Evolutionary conservation across 78 protist species (phyloP).

Genomic region (Dictyostelium discoideum): DNA sequence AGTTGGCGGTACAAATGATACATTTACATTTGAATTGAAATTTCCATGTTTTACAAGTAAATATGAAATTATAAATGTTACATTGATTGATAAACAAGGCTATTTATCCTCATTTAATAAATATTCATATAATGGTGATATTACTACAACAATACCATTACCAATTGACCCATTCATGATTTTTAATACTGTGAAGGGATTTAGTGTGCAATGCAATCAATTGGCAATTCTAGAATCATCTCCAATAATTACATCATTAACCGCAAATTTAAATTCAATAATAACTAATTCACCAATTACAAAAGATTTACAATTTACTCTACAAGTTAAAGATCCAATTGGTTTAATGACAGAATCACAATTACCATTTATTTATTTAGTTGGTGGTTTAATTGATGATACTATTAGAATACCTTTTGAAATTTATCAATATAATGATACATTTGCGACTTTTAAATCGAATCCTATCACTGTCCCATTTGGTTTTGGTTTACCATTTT

Average conservation of each 20-base stretch:
- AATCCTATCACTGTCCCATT: background rate
- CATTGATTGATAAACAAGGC: background rate
- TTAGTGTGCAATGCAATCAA: background rate
- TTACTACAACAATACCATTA: background rate
- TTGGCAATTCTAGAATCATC: background rate
- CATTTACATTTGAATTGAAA: background rate
- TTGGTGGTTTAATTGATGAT: background rate
- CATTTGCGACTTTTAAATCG: background rate
- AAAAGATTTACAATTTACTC: background rate
- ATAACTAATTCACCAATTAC: background rate
- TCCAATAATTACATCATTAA: background rate
- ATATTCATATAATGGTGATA: background rate
- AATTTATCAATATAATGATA: background rate
- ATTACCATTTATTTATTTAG: background rate
- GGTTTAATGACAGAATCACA: background rate
- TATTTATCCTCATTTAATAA: background rate
- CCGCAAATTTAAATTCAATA: background rate
- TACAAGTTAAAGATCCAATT: background rate
- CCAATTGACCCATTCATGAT: background rate
- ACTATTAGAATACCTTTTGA: background rate
- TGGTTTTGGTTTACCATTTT: background rate
- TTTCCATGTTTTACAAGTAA: background rate
- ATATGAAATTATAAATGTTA: background rate
- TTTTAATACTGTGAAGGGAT: background rate
- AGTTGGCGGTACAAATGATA: background rate